Evolutionary conservation across 2,329 filamentous ascomycete species (phyloP).

Genomic region (Fusarium domesticum): DNA sequence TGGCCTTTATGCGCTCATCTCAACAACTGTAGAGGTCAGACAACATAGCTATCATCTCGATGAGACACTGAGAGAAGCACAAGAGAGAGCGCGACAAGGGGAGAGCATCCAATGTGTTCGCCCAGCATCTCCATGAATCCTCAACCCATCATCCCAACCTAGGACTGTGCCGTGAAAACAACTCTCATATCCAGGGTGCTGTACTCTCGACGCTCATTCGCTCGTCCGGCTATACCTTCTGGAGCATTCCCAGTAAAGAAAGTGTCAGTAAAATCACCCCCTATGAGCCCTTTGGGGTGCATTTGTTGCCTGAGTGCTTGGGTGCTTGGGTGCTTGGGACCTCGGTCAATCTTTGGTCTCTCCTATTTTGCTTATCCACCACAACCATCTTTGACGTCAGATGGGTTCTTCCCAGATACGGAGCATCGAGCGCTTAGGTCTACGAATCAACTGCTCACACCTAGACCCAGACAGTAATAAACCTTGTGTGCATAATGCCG

Average conservation of each 20-base stretch:
- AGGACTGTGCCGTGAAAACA: not conserved
- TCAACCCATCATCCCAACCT: not conserved
- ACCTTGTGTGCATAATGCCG: too few species aligned
- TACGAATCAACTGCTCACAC: too few species aligned
- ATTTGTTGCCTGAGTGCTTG: constrained; percentile 16
- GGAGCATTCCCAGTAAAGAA: not conserved
- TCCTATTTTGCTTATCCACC: constrained; percentile 10
- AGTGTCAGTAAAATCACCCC: too few species aligned
- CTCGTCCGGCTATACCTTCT: not conserved
- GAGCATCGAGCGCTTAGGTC: constrained; percentile 1
- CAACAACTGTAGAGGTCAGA: too few species aligned
- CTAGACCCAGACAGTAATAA: too few species aligned
- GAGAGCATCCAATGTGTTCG: not conserved
- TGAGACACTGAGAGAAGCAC: too few species aligned
- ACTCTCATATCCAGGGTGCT: not conserved
- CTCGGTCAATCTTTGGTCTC: too few species aligned
- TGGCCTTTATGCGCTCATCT: too few species aligned
- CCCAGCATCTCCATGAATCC: not conserved
- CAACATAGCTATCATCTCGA: too few species aligned
- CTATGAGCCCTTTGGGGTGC: constrained; percentile 12
- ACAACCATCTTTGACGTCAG: constrained; percentile 27
- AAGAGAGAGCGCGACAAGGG: not conserved
- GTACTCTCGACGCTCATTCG: not conserved
- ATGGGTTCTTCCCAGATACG: constrained; percentile 19
- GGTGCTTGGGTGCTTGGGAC: too few species aligned